Base-by-base conservation (phyloP, 2,329 filamentous ascomycete species). In the Chaetomium olivaceum region DNA sequence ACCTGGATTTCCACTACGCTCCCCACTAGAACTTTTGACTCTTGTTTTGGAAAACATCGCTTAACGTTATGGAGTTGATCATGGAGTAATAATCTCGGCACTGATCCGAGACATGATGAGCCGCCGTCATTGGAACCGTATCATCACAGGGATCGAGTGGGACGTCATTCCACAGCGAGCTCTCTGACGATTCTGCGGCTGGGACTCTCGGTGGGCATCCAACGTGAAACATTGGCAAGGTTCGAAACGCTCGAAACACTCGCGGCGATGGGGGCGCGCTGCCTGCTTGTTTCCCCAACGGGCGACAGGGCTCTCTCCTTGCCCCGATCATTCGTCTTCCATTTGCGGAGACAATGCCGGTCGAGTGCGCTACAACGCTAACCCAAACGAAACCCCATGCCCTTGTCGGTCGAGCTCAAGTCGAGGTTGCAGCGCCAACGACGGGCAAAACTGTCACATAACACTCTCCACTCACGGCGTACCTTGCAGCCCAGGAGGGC, bases 341-440 rank as follows among this genome's bases (percentile, higher is more conserved):
- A 60, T 60, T 66, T 60, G 61, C 43, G 63, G 66, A 64, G 58
- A 50, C 33, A 36, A 48, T 12, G 54, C 43, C 36, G 43, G 21
- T 19, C 54, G 25, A 36, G 33, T 25, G 23, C 27, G 6, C 27
- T 29, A 6, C 61, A n/a, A 59, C 58, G 60, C 50, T 58, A 29
- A 39, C 19, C 29, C 16, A 43, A 60, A 46, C 16, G 19, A 46
- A 46, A 19, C 27, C 46, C 46, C 57, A 48, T 33, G 50, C n/a
- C 39, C 39, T 25, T 39, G 46, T 39, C 61, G 62, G 59, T 61
- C 54, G 57, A 62, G 39, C 16, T 43, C 39, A 16, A 43, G 39
- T 43, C 62, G 57, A 62, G 62, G 67, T 68, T 65, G 62, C 67
- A 68, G 52, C 27, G 62, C 58, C 33, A 65, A 57, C 39, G 57